Evolutionary conservation across 805 yeast genomes (phyloP).

Genomic region (Nakazawaea laoshanensis): DNA sequence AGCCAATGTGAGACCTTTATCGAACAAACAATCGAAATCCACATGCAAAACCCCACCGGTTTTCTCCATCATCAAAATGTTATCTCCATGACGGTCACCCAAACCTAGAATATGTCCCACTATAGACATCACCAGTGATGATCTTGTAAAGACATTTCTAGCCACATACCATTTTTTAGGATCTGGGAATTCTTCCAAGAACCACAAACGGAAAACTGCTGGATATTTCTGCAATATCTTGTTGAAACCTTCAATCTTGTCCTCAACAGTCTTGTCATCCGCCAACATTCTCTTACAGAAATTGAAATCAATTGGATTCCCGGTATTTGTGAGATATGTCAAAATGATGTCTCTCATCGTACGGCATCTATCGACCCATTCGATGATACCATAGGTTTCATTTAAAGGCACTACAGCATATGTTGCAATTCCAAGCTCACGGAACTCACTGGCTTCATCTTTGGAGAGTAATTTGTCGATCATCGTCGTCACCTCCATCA

Average conservation of each 20-base stretch:
- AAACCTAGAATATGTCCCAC: conserved; percentile 91
- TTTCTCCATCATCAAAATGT: conserved; percentile 62
- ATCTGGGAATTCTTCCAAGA: conserved; percentile 79
- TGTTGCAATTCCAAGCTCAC: conserved; percentile 64
- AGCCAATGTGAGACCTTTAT: conserved; percentile 62
- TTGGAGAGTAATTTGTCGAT: conserved; percentile 64
- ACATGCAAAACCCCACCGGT: conserved; percentile 85
- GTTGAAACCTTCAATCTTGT: conserved; percentile 27
- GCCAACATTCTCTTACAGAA: conserved; percentile 16
- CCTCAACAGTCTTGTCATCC: conserved; percentile 17
- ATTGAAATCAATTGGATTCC: conserved; percentile 18
- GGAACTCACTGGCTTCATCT: conserved; percentile 63
- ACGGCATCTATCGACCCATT: conserved; percentile 72
- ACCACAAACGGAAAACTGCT: conserved; percentile 83
- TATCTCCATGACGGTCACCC: conserved; percentile 96
- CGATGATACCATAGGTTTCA: conserved; percentile 84
- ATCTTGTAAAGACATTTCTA: conserved; percentile 63
- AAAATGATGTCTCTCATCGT: conserved; percentile 60
- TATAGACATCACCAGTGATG: conserved; percentile 94
- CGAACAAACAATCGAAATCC: conserved; percentile 94
- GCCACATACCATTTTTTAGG: conserved; percentile 83
- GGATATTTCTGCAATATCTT: conserved; percentile 30
- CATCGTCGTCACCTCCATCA: conserved; percentile 85
- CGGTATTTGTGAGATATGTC: conserved; percentile 17
- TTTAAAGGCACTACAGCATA: conserved; percentile 86